phyloP scores from a whole-genome alignment of 805 yeast genomes.

The Naumovozyma castellii region DNA sequence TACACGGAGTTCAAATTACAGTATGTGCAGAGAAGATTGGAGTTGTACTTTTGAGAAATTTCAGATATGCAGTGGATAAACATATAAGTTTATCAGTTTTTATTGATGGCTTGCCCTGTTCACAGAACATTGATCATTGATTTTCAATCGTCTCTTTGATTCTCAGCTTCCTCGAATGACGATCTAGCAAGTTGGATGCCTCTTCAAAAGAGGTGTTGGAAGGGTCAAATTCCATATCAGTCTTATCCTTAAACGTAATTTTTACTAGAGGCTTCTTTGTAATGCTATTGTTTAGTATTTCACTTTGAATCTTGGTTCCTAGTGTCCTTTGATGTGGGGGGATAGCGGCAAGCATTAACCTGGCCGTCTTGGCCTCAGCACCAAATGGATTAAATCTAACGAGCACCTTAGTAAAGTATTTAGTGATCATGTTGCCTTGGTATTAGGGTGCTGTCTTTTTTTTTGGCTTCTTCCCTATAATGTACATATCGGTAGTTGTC shows the following conservation, averaged over 20 bases:
- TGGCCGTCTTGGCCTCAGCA: slow-evolving; percentile 65
- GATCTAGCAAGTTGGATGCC: slow-evolving; percentile 56
- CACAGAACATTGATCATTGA: slow-evolving; percentile 3
- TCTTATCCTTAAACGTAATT: slow-evolving; percentile 77
- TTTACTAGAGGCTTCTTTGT: slow-evolving; percentile 50
- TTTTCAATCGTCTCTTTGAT: slow-evolving; percentile 60
- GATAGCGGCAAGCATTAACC: slow-evolving; percentile 67
- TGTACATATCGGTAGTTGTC: too few relatives aligned
- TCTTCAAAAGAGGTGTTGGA: slow-evolving; percentile 45
- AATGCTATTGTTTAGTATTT: slow-evolving; percentile 42
- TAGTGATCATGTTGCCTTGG: slow-evolving; percentile 61
- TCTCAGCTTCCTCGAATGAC: slow-evolving; percentile 71
- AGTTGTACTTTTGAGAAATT: too few relatives aligned
- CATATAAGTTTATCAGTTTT: neutral
- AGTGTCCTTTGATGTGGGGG: slow-evolving; percentile 63
- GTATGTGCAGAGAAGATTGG: too few relatives aligned
- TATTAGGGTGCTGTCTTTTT: neutral
- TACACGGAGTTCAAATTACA: too few relatives aligned
- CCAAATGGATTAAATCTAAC: slow-evolving; percentile 75
- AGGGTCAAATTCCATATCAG: slow-evolving; percentile 60
- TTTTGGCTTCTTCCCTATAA: too few relatives aligned
- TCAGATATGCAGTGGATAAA: too few relatives aligned
- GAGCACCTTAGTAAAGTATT: slow-evolving; percentile 68
- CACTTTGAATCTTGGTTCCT: slow-evolving; percentile 50
- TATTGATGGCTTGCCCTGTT: too few relatives aligned